Evolutionary conservation across 768 basidiomycete genomes (phyloP), one percentile per base, ranked within the genome.

Genomic region (Amanita rimosa): DNA sequence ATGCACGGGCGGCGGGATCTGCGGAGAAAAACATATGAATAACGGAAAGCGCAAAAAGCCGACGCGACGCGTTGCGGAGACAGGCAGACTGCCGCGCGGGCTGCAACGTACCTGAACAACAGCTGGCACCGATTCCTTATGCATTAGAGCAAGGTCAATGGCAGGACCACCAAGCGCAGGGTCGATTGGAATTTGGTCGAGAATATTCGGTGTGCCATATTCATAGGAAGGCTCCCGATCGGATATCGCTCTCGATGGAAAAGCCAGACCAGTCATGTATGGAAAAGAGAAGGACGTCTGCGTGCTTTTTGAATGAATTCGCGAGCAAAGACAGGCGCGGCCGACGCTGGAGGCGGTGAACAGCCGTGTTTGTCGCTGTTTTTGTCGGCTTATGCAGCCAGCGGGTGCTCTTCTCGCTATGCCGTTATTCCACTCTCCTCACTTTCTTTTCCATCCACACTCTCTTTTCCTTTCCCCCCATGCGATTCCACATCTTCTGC

Each of bases 181-280:
- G 77, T 89, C 85, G 71, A 88, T 87, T 55, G 84, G 83, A 63
- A 88, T 83, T 65, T 78, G 74, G 69, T 78, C 73, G 61, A 63
- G 65, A 66, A 68, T 71, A 69, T 70, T 73, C 54, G 80, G 78
- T 11, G 79, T 79, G 56, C 73, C 74, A 57, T 73, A 68, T 53
- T 83, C 80, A 64, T 77, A 71, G 26, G 79, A 74, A 31, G 67
- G 59, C 62, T 81, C 79, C 54, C 71, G 78, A 67, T 74, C 68
- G 62, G 64, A 72, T 50, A 67, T 56, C 45, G 70, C 64, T 58
- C 61, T 68, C 48, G 68, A 51, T 39, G 76, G 75, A 55, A 83
- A 82, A 0, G 78, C 73, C 49, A 81, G 69, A 48, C 79, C 78
- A 55, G 76, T 73, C 83, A 85, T 85, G 58, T 34, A 52, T 58